These are phyloP conservation scores for Trichoderma brevicompactum DNA, from an alignment of 2,329 filamentous ascomycete species.

Conservation along the genomic window DNA sequence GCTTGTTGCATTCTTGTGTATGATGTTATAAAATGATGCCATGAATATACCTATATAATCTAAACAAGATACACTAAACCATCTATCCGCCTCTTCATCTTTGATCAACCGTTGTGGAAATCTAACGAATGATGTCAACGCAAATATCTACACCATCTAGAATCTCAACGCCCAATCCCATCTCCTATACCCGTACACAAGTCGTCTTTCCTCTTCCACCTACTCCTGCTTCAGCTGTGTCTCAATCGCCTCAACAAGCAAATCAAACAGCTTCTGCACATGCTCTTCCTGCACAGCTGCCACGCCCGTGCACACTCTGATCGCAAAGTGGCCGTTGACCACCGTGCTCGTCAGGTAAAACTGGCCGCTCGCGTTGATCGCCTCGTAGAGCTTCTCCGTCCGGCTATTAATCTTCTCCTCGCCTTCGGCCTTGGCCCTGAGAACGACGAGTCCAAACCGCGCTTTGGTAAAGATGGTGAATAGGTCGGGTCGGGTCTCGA, in stretches of 20 bases:
- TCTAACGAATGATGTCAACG: too few species aligned
- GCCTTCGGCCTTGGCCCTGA: slow-evolving; percentile 58
- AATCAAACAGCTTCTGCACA: slow-evolving; percentile 73
- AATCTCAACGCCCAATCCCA: too few species aligned
- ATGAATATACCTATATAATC: too few species aligned
- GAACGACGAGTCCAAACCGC: slow-evolving; percentile 77
- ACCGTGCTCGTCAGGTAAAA: slow-evolving; percentile 83
- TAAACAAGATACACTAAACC: too few species aligned
- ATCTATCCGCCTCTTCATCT: too few species aligned
- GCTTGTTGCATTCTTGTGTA: too few species aligned
- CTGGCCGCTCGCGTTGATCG: slow-evolving; percentile 72
- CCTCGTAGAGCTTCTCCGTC: slow-evolving; percentile 76
- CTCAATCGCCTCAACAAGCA: slow-evolving; percentile 68
- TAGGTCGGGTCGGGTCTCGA: slow-evolving; percentile 66
- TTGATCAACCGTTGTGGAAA: too few species aligned
- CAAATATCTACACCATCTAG: too few species aligned
- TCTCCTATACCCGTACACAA: not conserved
- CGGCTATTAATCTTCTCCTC: slow-evolving; percentile 64
- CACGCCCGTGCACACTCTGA: slow-evolving; percentile 76
- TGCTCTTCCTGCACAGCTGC: slow-evolving; percentile 73
- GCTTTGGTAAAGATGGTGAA: slow-evolving; percentile 78
- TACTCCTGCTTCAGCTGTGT: slow-evolving; percentile 44
- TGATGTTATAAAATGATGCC: too few species aligned
- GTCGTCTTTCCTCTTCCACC: not conserved
- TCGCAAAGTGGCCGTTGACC: slow-evolving; percentile 73